A percentile compares a stretch with the other conserved stretches of the same genome.
These are phyloP conservation scores for Tylopilus sp. DNA, from an alignment of 768 basidiomycete genomes.

Conservation along the genomic window DNA sequence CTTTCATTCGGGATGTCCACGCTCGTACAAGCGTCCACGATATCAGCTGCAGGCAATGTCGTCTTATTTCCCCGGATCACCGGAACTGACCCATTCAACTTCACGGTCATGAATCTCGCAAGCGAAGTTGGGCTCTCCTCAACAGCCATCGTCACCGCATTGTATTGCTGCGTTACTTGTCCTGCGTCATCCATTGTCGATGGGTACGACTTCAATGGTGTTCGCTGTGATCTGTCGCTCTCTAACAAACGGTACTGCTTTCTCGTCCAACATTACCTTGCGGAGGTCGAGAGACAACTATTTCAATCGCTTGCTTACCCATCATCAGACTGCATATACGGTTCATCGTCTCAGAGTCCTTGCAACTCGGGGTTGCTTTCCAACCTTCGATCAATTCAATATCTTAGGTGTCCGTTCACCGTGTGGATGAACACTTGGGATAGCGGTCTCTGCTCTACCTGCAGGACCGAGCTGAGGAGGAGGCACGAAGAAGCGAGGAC, in stretches of 20 bases:
- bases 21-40: not conserved
- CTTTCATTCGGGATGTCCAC: not conserved
- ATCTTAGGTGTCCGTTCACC: not conserved
- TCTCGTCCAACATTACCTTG: too few species aligned
- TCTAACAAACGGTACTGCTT: not conserved
- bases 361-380: too few species aligned
- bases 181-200: not conserved
- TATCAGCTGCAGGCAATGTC: not conserved
- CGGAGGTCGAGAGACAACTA: too few species aligned
- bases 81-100: slow-evolving; percentile 10
- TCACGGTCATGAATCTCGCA: slow-evolving; percentile 13
- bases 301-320: too few species aligned
- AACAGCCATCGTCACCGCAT: not conserved
- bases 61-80: slow-evolving; percentile 5
- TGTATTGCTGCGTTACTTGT: slow-evolving; percentile 9
- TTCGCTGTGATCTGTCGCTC: not conserved
- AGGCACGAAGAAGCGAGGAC: not conserved
- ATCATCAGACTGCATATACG: too few species aligned
- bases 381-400: too few species aligned
- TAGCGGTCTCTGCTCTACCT: not conserved
- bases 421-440: slow-evolving; percentile 3
- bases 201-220: slow-evolving; percentile 10
- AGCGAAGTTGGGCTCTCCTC: slow-evolving; percentile 10
- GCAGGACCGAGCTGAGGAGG: not conserved
- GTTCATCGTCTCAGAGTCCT: too few species aligned